Evolutionary conservation across 257 asterid genomes (phyloP), one percentile per base, ranked within the genome.

Genomic region (Solanum sitiens): DNA sequence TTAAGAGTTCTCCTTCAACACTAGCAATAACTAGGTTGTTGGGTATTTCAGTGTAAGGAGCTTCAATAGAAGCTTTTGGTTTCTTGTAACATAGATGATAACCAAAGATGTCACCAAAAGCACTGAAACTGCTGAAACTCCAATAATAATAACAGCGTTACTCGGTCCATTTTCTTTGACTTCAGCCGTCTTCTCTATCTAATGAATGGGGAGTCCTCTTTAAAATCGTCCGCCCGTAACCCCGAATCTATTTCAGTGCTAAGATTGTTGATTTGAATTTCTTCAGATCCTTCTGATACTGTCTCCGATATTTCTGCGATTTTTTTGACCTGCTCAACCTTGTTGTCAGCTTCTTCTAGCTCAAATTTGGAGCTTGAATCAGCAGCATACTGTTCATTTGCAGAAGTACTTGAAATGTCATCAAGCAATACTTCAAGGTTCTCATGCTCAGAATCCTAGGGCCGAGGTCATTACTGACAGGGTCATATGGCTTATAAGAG

Each of bases 391-490:
- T 56, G 87, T 79, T 67, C 90, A 8, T 67, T 89, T 63, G 89
- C 87, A 56, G 76, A 84, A 65, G 86, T 83, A 50, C 88, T 86
- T 87, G 61, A 25, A 44, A 5, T 80, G 35, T 33, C 88, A 73
- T 59, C 76, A 70, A 77, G 90, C 76, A 73, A 73, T 73, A 37
- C 30, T 18, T 35, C 79, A 33, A 33, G 8, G 45, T 33, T 72
- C 44, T 68, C 75, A 30, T 70, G 95, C 90, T 91, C 92, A 68
- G 98, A 98, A 53, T 53, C 93, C 99, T 90, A 0, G 98, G 97
- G 61, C 94, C 88, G 37, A 89, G 93, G 88, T 88, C 92, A 89
- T 92, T 91, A 35, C 87, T 93, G 86, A 87, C 73, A 82, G 95
- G 96, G 76, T 94, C 95, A 86, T 91, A 94, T 21, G 88, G 92